Evolutionary conservation across 148 eudicot genomes (phyloP).

Genomic region (Beta vulgaris): DNA sequence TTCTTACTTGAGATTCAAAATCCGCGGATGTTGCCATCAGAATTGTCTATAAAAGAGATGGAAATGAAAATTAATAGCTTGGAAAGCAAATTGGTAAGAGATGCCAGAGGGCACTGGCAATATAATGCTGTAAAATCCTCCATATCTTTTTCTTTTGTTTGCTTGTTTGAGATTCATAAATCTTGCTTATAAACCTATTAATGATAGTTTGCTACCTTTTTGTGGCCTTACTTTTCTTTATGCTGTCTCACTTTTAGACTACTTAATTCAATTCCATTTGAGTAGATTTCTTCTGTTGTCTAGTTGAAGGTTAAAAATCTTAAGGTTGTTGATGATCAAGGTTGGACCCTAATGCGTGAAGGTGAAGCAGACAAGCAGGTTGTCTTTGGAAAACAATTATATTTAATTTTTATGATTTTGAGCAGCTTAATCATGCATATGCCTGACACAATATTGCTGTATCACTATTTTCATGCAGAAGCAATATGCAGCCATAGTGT

Average conservation of each 20-base stretch:
- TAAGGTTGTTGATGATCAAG: slow-evolving; percentile 65
- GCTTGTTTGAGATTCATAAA: not conserved
- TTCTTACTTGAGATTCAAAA: slow-evolving; percentile 90
- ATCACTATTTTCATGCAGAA: slow-evolving; percentile 47
- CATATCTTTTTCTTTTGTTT: not conserved
- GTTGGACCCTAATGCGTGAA: slow-evolving; percentile 95
- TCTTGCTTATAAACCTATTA: not conserved
- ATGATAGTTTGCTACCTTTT: not conserved
- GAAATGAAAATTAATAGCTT: slow-evolving; percentile 67
- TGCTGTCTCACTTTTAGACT: not conserved
- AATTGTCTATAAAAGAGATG: slow-evolving; percentile 52
- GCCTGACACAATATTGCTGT: not conserved
- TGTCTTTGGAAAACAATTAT: not conserved
- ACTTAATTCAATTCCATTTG: not conserved
- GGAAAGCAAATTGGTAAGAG: slow-evolving; percentile 59
- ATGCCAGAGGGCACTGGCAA: not conserved
- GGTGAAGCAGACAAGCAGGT: slow-evolving; percentile 99
- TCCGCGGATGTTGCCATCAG: slow-evolving; percentile 69
- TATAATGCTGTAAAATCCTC: not conserved
- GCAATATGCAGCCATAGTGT: slow-evolving; percentile 89
- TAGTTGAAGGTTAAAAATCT: slow-evolving; percentile 88
- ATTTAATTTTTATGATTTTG: slow-evolving; percentile 6
- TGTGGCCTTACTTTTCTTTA: not conserved
- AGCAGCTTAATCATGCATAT: not conserved
- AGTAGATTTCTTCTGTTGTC: slow-evolving; percentile 2